phyloP scores from a whole-genome alignment of 371 early-diverging fungal genomes.

The Rhizomucor pusillus region DNA sequence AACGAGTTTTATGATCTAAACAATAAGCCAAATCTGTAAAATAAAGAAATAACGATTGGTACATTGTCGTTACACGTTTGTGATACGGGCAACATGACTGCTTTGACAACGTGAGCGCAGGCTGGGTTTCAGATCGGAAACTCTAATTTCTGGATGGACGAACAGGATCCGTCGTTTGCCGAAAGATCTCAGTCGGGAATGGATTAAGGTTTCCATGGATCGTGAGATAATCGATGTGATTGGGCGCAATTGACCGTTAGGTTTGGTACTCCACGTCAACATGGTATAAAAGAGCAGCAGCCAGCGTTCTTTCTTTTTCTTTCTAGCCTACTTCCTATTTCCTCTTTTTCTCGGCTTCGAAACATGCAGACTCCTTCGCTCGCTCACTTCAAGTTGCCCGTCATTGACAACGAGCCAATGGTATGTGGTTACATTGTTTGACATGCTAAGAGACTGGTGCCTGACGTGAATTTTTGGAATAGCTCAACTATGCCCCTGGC shows the following conservation, averaged over 20 bases:
- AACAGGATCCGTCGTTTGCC: neutral
- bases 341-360: neutral
- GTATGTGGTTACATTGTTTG: conserved; percentile 28
- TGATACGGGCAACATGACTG: neutral
- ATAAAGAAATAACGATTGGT: neutral
- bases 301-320: neutral
- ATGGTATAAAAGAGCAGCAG: too few relatives aligned
- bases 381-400: conserved; percentile 78
- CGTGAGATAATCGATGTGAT: too few relatives aligned
- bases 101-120: too few relatives aligned
- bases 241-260: too few relatives aligned
- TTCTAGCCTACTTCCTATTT: neutral
- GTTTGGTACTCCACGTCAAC: too few relatives aligned
- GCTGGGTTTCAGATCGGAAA: conserved; percentile 9
- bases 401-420: conserved; percentile 89
- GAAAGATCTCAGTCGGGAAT: conserved; percentile 1
- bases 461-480: conserved; percentile 5
- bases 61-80: neutral
- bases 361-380: conserved; percentile 46
- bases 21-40: conserved; percentile 27
- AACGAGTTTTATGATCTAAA: conserved; percentile 65
- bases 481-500: conserved; percentile 80
- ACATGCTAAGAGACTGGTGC: neutral
- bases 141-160: conserved; percentile 1
- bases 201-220: too few relatives aligned